phyloP scores from a whole-genome alignment of 2,329 filamentous ascomycete species.

The Neospermospora avenae region DNA sequence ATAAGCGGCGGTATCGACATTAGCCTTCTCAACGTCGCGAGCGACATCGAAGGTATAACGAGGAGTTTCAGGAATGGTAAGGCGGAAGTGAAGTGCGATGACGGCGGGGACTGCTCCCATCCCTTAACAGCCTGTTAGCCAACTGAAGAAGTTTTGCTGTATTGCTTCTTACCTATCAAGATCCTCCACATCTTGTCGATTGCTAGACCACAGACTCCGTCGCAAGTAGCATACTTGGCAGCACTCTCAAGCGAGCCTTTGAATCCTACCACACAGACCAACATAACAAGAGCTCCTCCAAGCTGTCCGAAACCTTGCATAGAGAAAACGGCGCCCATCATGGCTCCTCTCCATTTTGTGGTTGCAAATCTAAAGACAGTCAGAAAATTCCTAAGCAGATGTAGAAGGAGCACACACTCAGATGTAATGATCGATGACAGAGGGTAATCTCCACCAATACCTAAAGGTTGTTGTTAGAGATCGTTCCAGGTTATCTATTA shows the following conservation, averaged over 20 bases:
- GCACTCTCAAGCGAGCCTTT: slow-evolving; percentile 57
- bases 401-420: slow-evolving; percentile 42
- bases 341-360: slow-evolving; percentile 79
- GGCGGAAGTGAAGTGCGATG: slow-evolving; percentile 78
- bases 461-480: slow-evolving; percentile 45
- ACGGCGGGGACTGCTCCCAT: slow-evolving; percentile 78
- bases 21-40: slow-evolving; percentile 70
- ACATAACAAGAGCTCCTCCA: slow-evolving; percentile 68
- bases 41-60: slow-evolving; percentile 83
- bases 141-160: neutral
- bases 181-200: slow-evolving; percentile 88
- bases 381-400: neutral
- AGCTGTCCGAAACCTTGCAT: slow-evolving; percentile 87
- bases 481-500: slow-evolving; percentile 19
- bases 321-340: slow-evolving; percentile 84
- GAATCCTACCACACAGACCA: slow-evolving; percentile 72
- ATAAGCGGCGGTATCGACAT: slow-evolving; percentile 71
- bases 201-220: slow-evolving; percentile 59
- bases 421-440: slow-evolving; percentile 81
- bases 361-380: slow-evolving; percentile 58
- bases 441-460: slow-evolving; percentile 77
- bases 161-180: slow-evolving; percentile 48
- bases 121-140: slow-evolving; percentile 40
- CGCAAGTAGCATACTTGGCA: slow-evolving; percentile 52
- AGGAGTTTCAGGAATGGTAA: slow-evolving; percentile 84